Conservation (phyloP, 139 green algal species). For the Edaphochlamys debaryana region DNA sequence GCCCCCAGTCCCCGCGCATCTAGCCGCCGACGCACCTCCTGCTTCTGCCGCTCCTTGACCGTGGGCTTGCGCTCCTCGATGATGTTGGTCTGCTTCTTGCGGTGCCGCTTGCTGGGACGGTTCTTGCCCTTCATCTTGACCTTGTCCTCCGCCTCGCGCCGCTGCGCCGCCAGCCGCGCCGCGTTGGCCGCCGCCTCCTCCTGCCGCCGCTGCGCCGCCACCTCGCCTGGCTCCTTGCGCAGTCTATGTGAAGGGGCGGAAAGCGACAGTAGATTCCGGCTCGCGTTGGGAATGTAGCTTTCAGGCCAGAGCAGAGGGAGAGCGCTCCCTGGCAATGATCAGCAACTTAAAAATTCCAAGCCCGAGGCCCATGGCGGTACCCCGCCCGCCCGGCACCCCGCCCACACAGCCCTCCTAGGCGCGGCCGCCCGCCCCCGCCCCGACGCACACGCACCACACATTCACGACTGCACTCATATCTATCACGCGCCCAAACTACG, state of each 20-base stretch:
- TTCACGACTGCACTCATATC: too few species aligned
- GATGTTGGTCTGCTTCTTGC: conserved; percentile 94
- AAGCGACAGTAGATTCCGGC: too few species aligned
- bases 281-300: too few species aligned
- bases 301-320: too few species aligned
- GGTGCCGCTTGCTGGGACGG: conserved; percentile 78
- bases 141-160: conserved; percentile 64
- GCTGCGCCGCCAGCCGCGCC: conserved; percentile 15
- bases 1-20: too few species aligned
- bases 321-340: not conserved
- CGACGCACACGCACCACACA: too few species aligned
- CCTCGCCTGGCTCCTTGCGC: conserved; percentile 79
- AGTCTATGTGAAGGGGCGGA: conserved; percentile 57
- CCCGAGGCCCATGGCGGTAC: too few species aligned
- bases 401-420: too few species aligned
- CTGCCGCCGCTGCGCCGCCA: conserved; percentile 65
- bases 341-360: too few species aligned
- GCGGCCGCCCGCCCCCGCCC: too few species aligned
- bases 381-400: too few species aligned
- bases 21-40: conserved; percentile 62
- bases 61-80: conserved; percentile 78
- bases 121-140: conserved; percentile 94
- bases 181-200: conserved; percentile 55
- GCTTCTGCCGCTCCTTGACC: conserved; percentile 53
- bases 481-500: too few species aligned